phyloP scores from a whole-genome alignment of 345 rosid genomes.

The Kernera saxatilis region DNA sequence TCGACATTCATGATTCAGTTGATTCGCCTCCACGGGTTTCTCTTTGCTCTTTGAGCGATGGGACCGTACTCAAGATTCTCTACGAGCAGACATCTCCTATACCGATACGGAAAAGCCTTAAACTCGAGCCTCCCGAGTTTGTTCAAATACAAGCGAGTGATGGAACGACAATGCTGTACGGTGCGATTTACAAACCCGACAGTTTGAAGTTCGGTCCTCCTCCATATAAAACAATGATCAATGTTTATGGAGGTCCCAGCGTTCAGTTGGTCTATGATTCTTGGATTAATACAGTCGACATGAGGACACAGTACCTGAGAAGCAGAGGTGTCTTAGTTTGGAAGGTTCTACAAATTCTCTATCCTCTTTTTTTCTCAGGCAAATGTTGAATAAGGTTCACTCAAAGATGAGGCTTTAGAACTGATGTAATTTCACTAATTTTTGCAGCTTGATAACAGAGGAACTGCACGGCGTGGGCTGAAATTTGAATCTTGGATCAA shows the following conservation, averaged over 20 bases:
- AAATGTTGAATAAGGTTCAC: not conserved
- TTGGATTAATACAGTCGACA: conserved; percentile 83
- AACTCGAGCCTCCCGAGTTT: conserved; percentile 76
- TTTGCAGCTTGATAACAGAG: conserved; percentile 87
- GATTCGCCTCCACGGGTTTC: conserved; percentile 64
- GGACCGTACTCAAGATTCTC: conserved; percentile 50
- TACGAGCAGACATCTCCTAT: conserved; percentile 60
- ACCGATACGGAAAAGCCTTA: conserved; percentile 48
- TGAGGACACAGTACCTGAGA: conserved; percentile 86
- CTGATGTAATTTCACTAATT: not conserved
- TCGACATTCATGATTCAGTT: conserved; percentile 85
- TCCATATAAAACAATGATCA: conserved; percentile 79
- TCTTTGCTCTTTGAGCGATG: conserved; percentile 62
- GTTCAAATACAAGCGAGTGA: conserved; percentile 64
- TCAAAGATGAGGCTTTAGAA: not conserved
- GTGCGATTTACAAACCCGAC: conserved; percentile 85
- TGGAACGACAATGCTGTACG: conserved; percentile 50
- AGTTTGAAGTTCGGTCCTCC: conserved; percentile 75
- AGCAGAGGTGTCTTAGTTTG: conserved; percentile 92
- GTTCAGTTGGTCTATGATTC: conserved; percentile 71
- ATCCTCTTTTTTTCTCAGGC: not conserved
- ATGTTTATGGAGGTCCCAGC: conserved; percentile 87
- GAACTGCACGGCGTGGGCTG: conserved; percentile 86
- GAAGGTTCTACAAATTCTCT: conserved; percentile 50
- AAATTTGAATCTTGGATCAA: conserved; percentile 73